Base-by-base conservation (phyloP, 108 stramenopile species). In the Fistulifera solaris region DNA sequence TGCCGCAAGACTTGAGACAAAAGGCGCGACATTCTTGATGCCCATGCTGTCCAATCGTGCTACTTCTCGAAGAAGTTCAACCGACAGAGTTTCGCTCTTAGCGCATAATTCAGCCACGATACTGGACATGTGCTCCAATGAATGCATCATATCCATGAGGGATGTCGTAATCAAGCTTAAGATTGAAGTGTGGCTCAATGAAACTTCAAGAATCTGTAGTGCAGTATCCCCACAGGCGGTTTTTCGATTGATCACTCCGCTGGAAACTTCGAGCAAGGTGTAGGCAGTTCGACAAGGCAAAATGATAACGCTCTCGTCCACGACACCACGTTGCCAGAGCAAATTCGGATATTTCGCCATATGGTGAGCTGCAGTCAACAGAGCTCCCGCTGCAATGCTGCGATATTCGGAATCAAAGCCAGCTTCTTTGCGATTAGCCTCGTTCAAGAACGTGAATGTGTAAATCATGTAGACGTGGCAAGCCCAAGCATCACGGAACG, bases 401-500 rank as follows among this genome's bases (percentile, higher is more conserved):
- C 35, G 55, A 52, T 80, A 68, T 21, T 58, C 55, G 41, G 62
- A 62, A 21, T 67, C 65, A 14, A 40, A 13, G 39, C 28, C 41
- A 19, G 49, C 50, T 43, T 71, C 61, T 56, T 81, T 87, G 25
- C 71, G 75, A 63, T 87, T 76, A 5, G 81, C 71, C 59, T 94
- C 92, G 38, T 68, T 76, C 31, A 83, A 74, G 64, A 83, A 84
- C 87, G 89, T 87, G 48, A 89, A 49, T 1, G 92, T 78, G 61
- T 80, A 94, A 18, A 94, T 73, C 86, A 89, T 87, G 81, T 94
- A 94, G 42, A 88, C 48, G 58, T 89, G 92, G 55, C 75, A 81
- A 13, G 83, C 71, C 46, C 76, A 66, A 8, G 86, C 85, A 62
- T 87, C 85, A 26, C 83, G 75, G 52, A 87, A 87, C 43, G 54